Base-by-base conservation (phyloP, 1,139 yeast species). In the Debaryomycetaceae sp. region DNA sequence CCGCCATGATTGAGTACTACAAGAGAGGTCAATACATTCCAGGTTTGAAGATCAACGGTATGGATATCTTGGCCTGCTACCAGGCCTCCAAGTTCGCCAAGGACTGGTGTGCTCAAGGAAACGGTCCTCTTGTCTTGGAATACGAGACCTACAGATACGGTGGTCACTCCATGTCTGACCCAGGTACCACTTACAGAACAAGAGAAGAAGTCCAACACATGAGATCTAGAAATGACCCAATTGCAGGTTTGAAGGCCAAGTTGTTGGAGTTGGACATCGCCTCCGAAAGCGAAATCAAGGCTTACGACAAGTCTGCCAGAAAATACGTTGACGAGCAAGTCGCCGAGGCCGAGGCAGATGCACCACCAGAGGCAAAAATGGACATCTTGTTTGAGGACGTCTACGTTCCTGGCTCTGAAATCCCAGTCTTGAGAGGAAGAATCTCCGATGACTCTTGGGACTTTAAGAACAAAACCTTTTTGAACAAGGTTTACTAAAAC, bases 91-190 rank as follows among this genome's bases (percentile, higher is more conserved):
- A 84, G 72, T 92, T 87, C 59, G 98, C 98, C 60, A 91, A 89
- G 75, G 96, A 91, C 67, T 92, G 96, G 96, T 78, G 88, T 65
- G 76, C 86, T 45, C 74, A 83, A 48, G 97, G 96, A 59, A 92
- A 92, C 61, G 98, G 98, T 47, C 98, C 98, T 50, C 73, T 92
- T 56, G 96, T 92, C 42, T 65, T 92, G 57, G 98, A 92, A 76
- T 92, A 86, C 70, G 97, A 91, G 75, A 92, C 98, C 55, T 92
- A 92, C 75, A 85, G 98, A 79, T 92, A 92, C 68, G 98, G 98
- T 76, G 98, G 98, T 65, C 98, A 92, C 81, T 92, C 98, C 56
- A 92, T 92, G 98, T 91, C 97, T 53, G 98, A 92, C 71, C 98
- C 98, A 59, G 98, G 98, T 79, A 92, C 98, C 67, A 91, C 98